Percentiles rank a stretch among this genome's conserved stretches.
Evolutionary conservation across 1,284 basidiomycete species (phyloP).

Genomic region (Flammula alnicola): DNA sequence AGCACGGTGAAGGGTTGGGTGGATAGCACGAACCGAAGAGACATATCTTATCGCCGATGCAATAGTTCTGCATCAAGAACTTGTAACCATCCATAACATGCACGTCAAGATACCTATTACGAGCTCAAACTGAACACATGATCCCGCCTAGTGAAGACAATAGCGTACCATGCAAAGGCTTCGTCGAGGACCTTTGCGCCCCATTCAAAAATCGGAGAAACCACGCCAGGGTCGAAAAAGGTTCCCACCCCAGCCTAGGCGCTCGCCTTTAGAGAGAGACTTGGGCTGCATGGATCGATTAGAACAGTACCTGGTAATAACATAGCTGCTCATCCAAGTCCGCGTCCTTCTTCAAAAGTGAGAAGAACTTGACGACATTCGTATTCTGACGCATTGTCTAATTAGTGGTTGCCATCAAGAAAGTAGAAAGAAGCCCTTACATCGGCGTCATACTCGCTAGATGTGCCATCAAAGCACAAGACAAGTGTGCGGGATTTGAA

Average conservation of each 20-base stretch:
- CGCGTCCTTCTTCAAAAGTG: slow-evolving; percentile 63
- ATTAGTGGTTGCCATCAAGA: background rate
- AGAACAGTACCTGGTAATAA: slow-evolving; percentile 64
- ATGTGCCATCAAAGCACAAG: slow-evolving; percentile 70
- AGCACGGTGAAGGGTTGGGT: background rate
- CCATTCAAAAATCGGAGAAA: slow-evolving; percentile 54
- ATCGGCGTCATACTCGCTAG: slow-evolving; percentile 48
- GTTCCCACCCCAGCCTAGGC: slow-evolving; percentile 65
- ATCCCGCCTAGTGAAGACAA: background rate
- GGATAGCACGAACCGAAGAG: slow-evolving; percentile 52
- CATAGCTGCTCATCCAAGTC: slow-evolving; percentile 57
- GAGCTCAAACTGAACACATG: background rate
- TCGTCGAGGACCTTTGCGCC: slow-evolving; percentile 56
- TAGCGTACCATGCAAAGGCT: slow-evolving; percentile 61
- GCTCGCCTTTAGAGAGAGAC: background rate
- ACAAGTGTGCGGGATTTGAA: slow-evolving; percentile 48
- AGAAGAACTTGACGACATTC: slow-evolving; percentile 72
- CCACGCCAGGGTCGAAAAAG: slow-evolving; percentile 57
- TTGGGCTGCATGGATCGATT: background rate
- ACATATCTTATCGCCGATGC: slow-evolving; percentile 61
- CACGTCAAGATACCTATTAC: slow-evolving; percentile 56
- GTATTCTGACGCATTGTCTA: slow-evolving; percentile 52
- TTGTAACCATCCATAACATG: slow-evolving; percentile 68
- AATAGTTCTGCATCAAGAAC: slow-evolving; percentile 72
- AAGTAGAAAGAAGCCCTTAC: slow-evolving; percentile 27